Percentiles rank a stretch among this genome's conserved stretches.
Conservation (phyloP, 225 moss, liverwort and hornwort genomes). For the Neckera pumila region DNA sequence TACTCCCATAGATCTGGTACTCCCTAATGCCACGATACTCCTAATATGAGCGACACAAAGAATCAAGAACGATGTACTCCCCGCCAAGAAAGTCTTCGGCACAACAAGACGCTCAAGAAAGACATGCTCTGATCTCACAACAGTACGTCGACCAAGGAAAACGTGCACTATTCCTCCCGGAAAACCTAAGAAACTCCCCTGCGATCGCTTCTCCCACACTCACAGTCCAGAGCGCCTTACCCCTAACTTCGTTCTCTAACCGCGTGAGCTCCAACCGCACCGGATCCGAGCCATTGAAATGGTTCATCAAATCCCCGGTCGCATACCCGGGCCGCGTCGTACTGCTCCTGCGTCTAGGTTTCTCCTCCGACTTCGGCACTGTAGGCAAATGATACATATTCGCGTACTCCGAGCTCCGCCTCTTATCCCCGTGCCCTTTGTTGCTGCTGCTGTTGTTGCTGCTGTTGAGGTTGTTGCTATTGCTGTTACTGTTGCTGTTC, state of each 20-base stretch:
- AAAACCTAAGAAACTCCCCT: background rate
- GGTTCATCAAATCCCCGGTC: conserved; percentile 77
- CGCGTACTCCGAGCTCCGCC: conserved; percentile 51
- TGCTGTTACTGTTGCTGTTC: background rate
- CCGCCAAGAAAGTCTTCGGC: background rate
- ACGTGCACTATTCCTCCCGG: background rate
- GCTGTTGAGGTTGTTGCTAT: background rate
- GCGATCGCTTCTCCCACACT: background rate
- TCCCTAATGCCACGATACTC: background rate
- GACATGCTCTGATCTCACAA: background rate
- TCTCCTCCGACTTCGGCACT: conserved; percentile 59
- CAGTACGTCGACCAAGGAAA: background rate
- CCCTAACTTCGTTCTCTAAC: conserved; percentile 91
- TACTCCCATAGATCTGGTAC: conserved; percentile 1
- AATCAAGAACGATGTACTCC: background rate
- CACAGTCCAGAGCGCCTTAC: conserved; percentile 28
- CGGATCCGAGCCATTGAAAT: conserved; percentile 98
- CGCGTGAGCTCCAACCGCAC: conserved; percentile 98
- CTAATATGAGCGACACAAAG: background rate
- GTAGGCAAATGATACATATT: conserved; percentile 43
- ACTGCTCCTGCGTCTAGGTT: conserved; percentile 62
- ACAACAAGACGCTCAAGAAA: background rate
- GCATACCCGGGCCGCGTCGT: conserved; percentile 50
- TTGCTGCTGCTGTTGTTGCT: background rate
- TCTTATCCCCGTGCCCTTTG: conserved; percentile 31